These are phyloP conservation scores for Colletotrichum sp. DNA, from an alignment of 2,329 filamentous ascomycete genomes.

Conservation along the genomic window DNA sequence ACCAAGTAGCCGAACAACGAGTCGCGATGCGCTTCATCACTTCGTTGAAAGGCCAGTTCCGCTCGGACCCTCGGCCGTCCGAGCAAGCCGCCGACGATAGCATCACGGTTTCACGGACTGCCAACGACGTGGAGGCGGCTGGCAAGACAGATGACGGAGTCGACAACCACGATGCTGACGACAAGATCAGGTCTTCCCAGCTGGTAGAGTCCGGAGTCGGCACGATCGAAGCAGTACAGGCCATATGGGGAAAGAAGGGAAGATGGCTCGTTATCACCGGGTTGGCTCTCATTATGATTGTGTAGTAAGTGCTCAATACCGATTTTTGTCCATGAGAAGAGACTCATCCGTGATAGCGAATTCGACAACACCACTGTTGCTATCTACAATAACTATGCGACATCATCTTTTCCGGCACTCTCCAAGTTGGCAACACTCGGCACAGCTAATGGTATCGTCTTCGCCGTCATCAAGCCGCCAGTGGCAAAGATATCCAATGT, in stretches of 20 bases:
- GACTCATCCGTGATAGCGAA: neutral
- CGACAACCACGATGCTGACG: neutral
- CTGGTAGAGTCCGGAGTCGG: neutral
- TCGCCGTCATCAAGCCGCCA: conserved; percentile 2
- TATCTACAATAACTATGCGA: conserved; percentile 11
- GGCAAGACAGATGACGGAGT: neutral
- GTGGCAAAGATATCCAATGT: conserved; percentile 10
- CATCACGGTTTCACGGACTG: neutral
- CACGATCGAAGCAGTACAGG: neutral
- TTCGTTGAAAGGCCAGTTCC: neutral
- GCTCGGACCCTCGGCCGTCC: neutral
- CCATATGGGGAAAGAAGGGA: neutral
- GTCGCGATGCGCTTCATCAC: neutral
- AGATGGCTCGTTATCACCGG: conserved; percentile 7
- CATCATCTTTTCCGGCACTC: conserved; percentile 1
- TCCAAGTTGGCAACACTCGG: conserved; percentile 1
- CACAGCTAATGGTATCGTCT: neutral
- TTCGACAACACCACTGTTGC: conserved; percentile 4
- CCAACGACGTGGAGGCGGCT: neutral
- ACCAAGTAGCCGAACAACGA: neutral
- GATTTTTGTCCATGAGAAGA: neutral
- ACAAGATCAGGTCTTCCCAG: neutral
- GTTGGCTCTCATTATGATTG: conserved; percentile 2
- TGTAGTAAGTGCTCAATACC: neutral
- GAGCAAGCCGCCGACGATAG: neutral